Percentiles rank a stretch among this genome's conserved stretches.
These are phyloP conservation scores for Cicer chorassanicum DNA, from an alignment of 306 rosid species.

Conservation along the genomic window DNA sequence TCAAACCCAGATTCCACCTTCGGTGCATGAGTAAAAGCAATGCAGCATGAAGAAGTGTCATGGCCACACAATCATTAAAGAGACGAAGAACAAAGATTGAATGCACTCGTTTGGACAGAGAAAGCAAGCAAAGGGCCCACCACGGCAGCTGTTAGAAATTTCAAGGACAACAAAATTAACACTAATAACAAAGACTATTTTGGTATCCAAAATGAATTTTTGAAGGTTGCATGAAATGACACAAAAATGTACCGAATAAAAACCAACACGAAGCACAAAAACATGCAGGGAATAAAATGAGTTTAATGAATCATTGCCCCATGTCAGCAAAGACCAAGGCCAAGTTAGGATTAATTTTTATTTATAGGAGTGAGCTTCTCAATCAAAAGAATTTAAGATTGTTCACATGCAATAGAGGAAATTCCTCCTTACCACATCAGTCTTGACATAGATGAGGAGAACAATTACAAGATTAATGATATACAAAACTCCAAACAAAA, in stretches of 20 bases:
- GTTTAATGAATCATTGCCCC: background rate
- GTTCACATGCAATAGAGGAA: background rate
- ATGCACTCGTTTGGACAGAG: conserved; percentile 89
- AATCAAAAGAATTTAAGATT: background rate
- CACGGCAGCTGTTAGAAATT: conserved; percentile 70
- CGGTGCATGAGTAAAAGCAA: conserved; percentile 65
- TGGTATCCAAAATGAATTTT: background rate
- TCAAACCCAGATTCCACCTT: conserved; percentile 89
- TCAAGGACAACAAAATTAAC: conserved; percentile 26
- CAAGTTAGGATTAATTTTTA: background rate
- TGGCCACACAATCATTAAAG: conserved; percentile 87
- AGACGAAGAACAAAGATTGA: conserved; percentile 93
- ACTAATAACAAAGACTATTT: conserved; percentile 6
- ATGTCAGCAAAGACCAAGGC: background rate
- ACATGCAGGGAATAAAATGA: background rate
- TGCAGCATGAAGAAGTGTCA: conserved; percentile 77
- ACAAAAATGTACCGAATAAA: background rate
- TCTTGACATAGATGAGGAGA: conserved; percentile 70
- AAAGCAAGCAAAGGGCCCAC: conserved; percentile 84
- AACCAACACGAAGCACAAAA: conserved; percentile 11
- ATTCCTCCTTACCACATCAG: conserved; percentile 69
- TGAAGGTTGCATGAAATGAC: background rate
- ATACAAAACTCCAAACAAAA: conserved; percentile 81
- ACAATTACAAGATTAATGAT: conserved; percentile 71
- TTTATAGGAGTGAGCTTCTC: background rate